A percentile compares a stretch with the other conserved stretches of the same genome.
These are phyloP conservation scores for Pseudocercospora crystallina DNA, from an alignment of 2,329 filamentous ascomycete species.

Conservation along the genomic window DNA sequence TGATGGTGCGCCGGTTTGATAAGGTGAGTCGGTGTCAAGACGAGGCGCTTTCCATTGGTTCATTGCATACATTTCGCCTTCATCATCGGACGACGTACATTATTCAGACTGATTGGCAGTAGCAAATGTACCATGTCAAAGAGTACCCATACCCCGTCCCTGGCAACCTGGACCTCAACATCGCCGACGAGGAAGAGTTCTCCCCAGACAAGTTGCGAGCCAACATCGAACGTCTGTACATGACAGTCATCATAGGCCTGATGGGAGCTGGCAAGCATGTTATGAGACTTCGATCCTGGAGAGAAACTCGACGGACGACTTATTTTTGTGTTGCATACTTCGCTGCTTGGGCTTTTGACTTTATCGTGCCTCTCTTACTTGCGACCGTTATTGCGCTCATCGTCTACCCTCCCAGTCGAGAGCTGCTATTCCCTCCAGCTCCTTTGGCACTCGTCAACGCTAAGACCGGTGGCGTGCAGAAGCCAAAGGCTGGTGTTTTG, in stretches of 20 bases:
- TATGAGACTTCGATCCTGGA: conserved; percentile 75
- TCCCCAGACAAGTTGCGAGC: conserved; percentile 78
- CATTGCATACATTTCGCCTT: too few species aligned
- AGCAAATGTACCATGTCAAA: conserved; percentile 71
- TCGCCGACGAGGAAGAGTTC: conserved; percentile 80
- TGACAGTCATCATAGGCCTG: conserved; percentile 69
- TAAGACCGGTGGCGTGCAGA: conserved; percentile 72
- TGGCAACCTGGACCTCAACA: conserved; percentile 74
- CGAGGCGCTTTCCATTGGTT: too few species aligned
- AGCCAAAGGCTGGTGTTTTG: conserved; percentile 71
- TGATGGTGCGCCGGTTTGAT: conserved; percentile 70
- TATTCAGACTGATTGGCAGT: neutral
- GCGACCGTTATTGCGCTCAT: conserved; percentile 65
- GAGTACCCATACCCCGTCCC: conserved; percentile 60
- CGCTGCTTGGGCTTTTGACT: conserved; percentile 69
- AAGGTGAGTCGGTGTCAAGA: conserved; percentile 50
- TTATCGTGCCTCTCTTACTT: conserved; percentile 64
- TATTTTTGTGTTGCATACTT: conserved; percentile 63
- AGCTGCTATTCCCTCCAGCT: conserved; percentile 71
- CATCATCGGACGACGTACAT: neutral
- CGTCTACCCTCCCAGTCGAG: conserved; percentile 61
- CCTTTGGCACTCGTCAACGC: conserved; percentile 71
- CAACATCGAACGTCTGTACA: conserved; percentile 77
- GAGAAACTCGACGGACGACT: conserved; percentile 67
- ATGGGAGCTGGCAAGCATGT: conserved; percentile 71